A percentile compares a stretch with the other conserved stretches of the same genome.
These are phyloP conservation scores for Fraxinus americana DNA, from an alignment of 257 asterid genomes.

Conservation along the genomic window DNA sequence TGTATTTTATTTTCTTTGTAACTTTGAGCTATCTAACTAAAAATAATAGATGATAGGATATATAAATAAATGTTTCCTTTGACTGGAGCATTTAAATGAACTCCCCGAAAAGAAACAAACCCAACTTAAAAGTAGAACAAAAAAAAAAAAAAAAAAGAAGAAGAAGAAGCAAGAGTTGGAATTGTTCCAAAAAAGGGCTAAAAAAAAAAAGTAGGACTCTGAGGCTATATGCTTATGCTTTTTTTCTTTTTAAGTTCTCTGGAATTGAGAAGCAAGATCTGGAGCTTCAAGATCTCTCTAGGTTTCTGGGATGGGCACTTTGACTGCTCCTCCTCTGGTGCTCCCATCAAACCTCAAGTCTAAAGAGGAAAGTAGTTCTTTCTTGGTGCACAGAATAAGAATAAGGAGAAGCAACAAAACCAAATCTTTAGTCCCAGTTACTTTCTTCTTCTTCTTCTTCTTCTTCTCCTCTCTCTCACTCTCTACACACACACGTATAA, in stretches of 20 bases:
- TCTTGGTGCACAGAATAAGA: conserved; percentile 40
- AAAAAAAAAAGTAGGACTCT: no score
- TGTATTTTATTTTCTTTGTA: no score
- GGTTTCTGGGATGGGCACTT: conserved; percentile 48
- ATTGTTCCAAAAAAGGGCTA: background rate
- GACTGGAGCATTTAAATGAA: no score
- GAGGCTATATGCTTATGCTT: no score
- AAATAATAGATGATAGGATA: no score
- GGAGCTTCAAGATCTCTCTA: background rate
- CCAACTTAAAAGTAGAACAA: background rate
- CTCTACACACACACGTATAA: no score
- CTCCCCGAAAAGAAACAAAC: background rate
- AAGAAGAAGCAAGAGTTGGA: background rate
- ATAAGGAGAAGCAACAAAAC: conserved; percentile 45
- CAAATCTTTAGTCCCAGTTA: conserved; percentile 59
- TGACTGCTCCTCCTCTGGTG: conserved; percentile 33
- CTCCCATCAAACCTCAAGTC: conserved; percentile 52
- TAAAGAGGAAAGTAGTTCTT: conserved; percentile 31
- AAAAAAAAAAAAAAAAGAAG: no score
- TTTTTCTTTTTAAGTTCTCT: no score
- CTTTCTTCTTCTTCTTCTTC: background rate
- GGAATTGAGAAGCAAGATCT: background rate
- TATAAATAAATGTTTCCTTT: no score
- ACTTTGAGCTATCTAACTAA: no score
- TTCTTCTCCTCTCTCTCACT: background rate